Conservation (phyloP, 495 filamentous ascomycete species). For the Aspergillus ellipticus region DNA sequence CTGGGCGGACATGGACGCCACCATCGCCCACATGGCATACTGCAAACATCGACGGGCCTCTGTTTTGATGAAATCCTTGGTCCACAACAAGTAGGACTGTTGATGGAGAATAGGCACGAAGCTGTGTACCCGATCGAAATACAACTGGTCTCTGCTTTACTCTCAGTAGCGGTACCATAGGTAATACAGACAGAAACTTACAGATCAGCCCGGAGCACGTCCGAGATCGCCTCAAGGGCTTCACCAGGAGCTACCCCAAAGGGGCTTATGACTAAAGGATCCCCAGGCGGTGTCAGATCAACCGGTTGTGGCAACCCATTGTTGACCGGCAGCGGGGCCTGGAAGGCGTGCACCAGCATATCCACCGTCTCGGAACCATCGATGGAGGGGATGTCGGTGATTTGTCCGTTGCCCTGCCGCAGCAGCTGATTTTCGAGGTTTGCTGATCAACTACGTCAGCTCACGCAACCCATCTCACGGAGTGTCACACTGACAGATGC, state of each 20-base stretch:
- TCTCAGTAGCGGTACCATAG: background rate
- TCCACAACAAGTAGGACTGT: slow-evolving; percentile 21
- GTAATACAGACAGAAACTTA: background rate
- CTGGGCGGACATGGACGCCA: slow-evolving; percentile 44
- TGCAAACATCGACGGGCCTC: slow-evolving; percentile 36
- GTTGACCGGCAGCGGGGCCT: too few species aligned
- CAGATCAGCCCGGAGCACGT: background rate
- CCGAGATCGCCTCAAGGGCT: too few species aligned
- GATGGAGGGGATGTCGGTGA: too few species aligned
- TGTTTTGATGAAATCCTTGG: slow-evolving; percentile 12
- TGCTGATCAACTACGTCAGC: too few species aligned
- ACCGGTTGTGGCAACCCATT: too few species aligned
- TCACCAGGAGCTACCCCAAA: background rate
- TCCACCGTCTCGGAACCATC: too few species aligned
- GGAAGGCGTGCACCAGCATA: too few species aligned
- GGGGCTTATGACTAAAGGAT: too few species aligned
- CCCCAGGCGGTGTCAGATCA: background rate
- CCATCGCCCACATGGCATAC: slow-evolving; percentile 51
- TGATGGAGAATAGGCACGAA: slow-evolving; percentile 47
- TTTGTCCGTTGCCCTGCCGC: background rate
- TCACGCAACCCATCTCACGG: too few species aligned
- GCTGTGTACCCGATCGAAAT: slow-evolving; percentile 49
- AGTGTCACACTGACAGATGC: slow-evolving; percentile 36
- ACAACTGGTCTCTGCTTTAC: slow-evolving; percentile 41
- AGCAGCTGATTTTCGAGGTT: background rate